Evolutionary conservation across 495 filamentous ascomycete species (phyloP).

Genomic region (Talaromyces borbonicus): DNA sequence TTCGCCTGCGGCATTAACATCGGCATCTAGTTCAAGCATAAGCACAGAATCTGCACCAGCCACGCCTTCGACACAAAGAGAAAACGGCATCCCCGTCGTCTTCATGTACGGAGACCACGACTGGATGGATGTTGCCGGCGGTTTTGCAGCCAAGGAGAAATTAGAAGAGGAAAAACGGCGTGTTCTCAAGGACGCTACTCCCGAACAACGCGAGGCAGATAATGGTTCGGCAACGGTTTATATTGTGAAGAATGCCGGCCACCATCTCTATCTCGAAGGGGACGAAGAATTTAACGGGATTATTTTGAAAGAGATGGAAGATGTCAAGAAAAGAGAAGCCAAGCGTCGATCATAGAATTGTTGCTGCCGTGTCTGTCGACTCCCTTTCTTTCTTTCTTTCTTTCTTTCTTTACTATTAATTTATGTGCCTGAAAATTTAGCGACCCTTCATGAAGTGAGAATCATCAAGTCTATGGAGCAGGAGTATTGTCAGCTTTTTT

Average conservation of each 20-base stretch:
- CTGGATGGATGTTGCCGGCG: conserved; percentile 95
- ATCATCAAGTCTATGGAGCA: too few relatives aligned
- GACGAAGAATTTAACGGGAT: conserved; percentile 80
- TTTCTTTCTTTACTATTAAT: background rate
- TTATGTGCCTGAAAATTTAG: too few relatives aligned
- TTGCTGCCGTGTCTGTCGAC: background rate
- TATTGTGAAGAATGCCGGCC: conserved; percentile 71
- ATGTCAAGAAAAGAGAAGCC: conserved; percentile 42
- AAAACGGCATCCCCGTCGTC: conserved; percentile 74
- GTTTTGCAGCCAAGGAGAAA: conserved; percentile 70
- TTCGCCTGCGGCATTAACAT: conserved; percentile 10
- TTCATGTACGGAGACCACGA: conserved; percentile 95
- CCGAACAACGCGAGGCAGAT: conserved; percentile 60
- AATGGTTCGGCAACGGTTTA: conserved; percentile 78
- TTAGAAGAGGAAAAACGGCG: conserved; percentile 56
- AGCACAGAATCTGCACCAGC: conserved; percentile 11
- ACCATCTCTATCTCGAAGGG: conserved; percentile 90
- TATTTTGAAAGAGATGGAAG: conserved; percentile 69
- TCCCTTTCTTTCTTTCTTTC: background rate
- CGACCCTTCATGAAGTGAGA: too few relatives aligned
- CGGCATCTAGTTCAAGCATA: conserved; percentile 4
- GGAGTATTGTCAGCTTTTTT: background rate
- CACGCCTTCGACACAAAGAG: conserved; percentile 28
- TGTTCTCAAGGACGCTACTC: conserved; percentile 46
- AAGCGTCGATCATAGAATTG: conserved; percentile 1